Evolutionary conservation across 2,329 filamentous ascomycete species (phyloP), one percentile per base, ranked within the genome.

Genomic region (Leptographium procerum): DNA sequence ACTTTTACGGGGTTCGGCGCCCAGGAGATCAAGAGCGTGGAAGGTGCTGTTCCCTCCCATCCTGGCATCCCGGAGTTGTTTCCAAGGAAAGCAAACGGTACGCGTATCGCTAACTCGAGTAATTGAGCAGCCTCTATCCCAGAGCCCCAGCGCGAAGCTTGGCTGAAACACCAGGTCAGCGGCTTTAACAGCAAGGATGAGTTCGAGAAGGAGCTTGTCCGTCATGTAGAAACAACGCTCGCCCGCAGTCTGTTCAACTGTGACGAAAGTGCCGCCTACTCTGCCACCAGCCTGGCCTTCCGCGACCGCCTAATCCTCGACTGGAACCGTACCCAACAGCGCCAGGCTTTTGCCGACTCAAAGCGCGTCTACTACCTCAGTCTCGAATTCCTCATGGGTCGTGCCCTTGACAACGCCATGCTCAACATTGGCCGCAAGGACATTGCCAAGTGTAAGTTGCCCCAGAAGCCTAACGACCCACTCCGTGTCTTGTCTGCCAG

Each of bases 261-360:
- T 74, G 91, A 99, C 77, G 94, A 99, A 74, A 81, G 83, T 57
- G 94, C 94, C 57, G 91, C 91, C 34, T 99, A 99, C 73, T 84
- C 88, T 9, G 94, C 92, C 64, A 90, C 91, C 50, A 89, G 90
- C 64, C 77, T 99, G 67, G 92, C 94, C 29, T 92, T 99, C 75
- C 84, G 94, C 68, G 92, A 99, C 71, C 86, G 91, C 56, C 78
- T 99, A 69, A 86, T 99, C 68, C 86, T 94, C 63, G 90, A 95
- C 65, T 99, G 94, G 94, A 99, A 97, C 77, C 91, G 87, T 74
- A 99, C 94, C 52, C 94, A 99, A 76, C 94, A 99, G 77, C 86
- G 87, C 61, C 94, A 99, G 74, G 96, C 92, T 0, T 90, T 88
- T 67, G 80, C 82, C 59, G 94, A 97, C 70, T 85, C 84, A 73